Conservation (phyloP, 1,284 basidiomycete species). For the Phellopilus nigrolimitatus region DNA sequence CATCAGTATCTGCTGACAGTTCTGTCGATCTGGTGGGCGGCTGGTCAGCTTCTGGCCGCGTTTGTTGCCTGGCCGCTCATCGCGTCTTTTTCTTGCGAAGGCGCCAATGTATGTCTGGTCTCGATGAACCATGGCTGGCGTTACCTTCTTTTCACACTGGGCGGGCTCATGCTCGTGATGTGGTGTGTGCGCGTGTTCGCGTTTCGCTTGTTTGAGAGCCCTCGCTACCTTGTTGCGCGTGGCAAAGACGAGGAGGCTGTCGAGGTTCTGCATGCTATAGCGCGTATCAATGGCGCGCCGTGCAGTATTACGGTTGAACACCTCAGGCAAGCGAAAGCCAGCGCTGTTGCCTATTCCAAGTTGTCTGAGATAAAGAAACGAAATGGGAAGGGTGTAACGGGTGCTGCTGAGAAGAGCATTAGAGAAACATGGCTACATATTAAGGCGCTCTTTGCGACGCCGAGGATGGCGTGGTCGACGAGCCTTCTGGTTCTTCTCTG, state of each 20-base stretch:
- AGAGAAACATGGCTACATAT: constrained; percentile 40
- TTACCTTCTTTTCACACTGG: constrained; percentile 31
- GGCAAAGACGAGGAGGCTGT: constrained; percentile 62
- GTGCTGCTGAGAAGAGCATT: constrained; percentile 33
- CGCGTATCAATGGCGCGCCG: constrained; percentile 50
- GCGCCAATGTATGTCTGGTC: constrained; percentile 36
- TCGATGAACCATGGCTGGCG: constrained; percentile 67
- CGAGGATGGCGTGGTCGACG: constrained; percentile 54
- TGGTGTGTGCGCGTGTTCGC: constrained; percentile 56
- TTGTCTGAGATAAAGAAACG: constrained; percentile 1
- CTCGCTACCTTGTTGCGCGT: constrained; percentile 56
- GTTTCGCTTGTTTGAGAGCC: constrained; percentile 59
- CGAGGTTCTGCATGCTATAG: constrained; percentile 53
- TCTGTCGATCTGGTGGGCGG: constrained; percentile 62
- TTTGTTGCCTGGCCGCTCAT: constrained; percentile 66
- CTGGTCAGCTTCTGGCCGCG: constrained; percentile 55
- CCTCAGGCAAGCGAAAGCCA: constrained; percentile 30
- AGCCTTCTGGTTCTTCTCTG: constrained; percentile 50
- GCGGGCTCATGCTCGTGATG: constrained; percentile 47
- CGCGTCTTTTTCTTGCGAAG: constrained; percentile 52
- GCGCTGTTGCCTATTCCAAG: constrained; percentile 12
- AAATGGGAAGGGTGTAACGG: constrained; percentile 23
- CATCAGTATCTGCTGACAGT: constrained; percentile 62
- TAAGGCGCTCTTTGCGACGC: constrained; percentile 49
- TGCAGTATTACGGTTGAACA: constrained; percentile 38